phyloP scores from a whole-genome alignment of 805 yeast species.

The Lipomyces spencermartinsiae region DNA sequence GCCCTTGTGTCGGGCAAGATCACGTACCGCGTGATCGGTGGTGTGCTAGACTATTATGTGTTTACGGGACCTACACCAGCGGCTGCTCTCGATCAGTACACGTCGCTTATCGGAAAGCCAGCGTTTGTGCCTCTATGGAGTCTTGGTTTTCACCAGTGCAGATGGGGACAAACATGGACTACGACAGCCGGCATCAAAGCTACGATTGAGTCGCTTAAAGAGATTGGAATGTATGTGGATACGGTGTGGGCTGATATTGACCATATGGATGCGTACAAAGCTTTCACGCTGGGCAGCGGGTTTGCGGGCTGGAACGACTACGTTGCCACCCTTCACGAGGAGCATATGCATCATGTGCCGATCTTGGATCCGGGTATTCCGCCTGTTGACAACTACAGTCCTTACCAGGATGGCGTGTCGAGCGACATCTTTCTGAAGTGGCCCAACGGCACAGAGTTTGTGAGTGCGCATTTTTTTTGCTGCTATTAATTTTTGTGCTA shows the following conservation, averaged over 20 bases:
- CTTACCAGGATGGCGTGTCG: constrained; percentile 15
- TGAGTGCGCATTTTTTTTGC: background rate
- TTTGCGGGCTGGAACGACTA: constrained; percentile 1
- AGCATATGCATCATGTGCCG: constrained; percentile 19
- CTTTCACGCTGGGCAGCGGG: constrained; percentile 73
- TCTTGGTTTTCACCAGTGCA: constrained; percentile 83
- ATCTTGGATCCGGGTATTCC: constrained; percentile 21
- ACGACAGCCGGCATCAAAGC: constrained; percentile 60
- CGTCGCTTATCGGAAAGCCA: constrained; percentile 65
- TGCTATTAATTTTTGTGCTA: background rate
- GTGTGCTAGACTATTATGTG: constrained; percentile 43
- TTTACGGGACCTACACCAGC: constrained; percentile 53
- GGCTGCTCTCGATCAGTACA: constrained; percentile 58
- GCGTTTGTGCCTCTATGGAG: constrained; percentile 69
- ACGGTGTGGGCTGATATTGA: constrained; percentile 84
- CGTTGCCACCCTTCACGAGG: constrained; percentile 1
- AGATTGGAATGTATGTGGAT: constrained; percentile 71
- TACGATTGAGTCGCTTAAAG: constrained; percentile 65
- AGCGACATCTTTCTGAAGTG: constrained; percentile 17
- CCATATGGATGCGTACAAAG: constrained; percentile 74
- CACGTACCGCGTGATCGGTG: constrained; percentile 46
- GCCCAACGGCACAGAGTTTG: constrained; percentile 6
- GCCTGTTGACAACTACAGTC: constrained; percentile 9
- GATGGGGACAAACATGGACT: constrained; percentile 86
- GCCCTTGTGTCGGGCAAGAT: constrained; percentile 42